Evolutionary conservation across 805 yeast species (phyloP), one percentile per base, ranked within the genome.

Genomic region (Starmerella sp.): DNA sequence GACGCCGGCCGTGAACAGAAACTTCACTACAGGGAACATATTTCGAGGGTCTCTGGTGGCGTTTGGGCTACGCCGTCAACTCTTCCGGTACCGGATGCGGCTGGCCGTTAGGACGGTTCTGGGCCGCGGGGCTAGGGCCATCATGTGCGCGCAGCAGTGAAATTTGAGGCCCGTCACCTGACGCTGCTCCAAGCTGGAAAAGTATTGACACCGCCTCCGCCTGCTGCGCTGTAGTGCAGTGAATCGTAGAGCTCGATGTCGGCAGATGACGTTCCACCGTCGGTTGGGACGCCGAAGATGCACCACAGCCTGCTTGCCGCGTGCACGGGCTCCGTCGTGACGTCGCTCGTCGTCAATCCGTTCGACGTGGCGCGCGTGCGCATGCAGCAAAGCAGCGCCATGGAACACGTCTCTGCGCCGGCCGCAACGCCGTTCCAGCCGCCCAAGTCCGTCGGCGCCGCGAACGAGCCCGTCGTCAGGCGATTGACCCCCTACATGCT

Each of bases 291-390:
- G 35, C 35, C 49, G 37, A 35, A 34, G 35, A 54, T 58, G 50
- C 57, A 31, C 15, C 48, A 49, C 32, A 55, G 58, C 13, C 68
- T 69, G 62, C 55, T 69, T 31, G 69, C 75, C 1, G 76, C 76
- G 3, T 71, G 74, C 54, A 63, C 71, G 5, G 76, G 76, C 41
- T 69, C 76, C 30, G 53, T 73, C 22, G 56, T 71, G 51, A 73
- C 75, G 13, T 69, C 76, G 14, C 52, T 72, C n/a, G 67, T 59
- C 10, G 71, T 68, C 37, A 73, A 74, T 36, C 76, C 76, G 11
- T 69, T 73, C 48, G 76, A 73, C 53, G 77, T 73, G 7, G 70
- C 72, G 9, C 61, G 76, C 17, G 75, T 73, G 3, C 69, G 76
- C 5, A 60, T 73, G 60, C 76, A 73, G 63, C 71, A 72, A 52